Evolutionary conservation across 2,329 filamentous ascomycete species (phyloP).

Genomic region (Colletotrichum sublineola): DNA sequence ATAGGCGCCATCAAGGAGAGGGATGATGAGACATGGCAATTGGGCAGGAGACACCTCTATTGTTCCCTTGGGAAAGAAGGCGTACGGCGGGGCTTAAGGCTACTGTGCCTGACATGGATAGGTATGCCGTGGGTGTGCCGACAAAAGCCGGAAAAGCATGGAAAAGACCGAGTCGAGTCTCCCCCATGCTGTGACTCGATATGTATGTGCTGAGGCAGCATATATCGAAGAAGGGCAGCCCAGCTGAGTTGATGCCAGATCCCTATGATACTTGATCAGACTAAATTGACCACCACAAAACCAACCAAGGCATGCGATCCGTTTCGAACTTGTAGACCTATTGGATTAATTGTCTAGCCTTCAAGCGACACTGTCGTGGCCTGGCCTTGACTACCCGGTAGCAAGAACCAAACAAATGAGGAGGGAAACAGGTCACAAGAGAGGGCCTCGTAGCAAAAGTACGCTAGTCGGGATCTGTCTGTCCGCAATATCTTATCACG

Average conservation of each 20-base stretch:
- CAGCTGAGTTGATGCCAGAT: too few species aligned
- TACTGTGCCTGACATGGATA: too few species aligned
- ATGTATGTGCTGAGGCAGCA: neutral
- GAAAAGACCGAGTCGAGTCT: neutral
- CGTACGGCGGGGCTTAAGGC: too few species aligned
- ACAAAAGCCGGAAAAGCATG: neutral
- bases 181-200: neutral
- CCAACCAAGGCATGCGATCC: neutral
- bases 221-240: neutral
- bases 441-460: neutral
- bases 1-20: too few species aligned
- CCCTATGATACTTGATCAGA: neutral
- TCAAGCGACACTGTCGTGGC: neutral
- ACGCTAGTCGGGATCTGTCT: neutral
- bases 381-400: neutral
- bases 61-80: too few species aligned
- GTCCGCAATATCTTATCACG: neutral
- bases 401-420: neutral
- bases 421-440: neutral
- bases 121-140: too few species aligned
- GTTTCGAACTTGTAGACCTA: neutral
- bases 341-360: neutral
- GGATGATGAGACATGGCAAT: too few species aligned
- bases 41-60: too few species aligned
- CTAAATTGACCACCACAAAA: neutral